Conservation (phyloP, 2,329 filamentous ascomycete genomes). For the Trichoderma oligosporum region DNA sequence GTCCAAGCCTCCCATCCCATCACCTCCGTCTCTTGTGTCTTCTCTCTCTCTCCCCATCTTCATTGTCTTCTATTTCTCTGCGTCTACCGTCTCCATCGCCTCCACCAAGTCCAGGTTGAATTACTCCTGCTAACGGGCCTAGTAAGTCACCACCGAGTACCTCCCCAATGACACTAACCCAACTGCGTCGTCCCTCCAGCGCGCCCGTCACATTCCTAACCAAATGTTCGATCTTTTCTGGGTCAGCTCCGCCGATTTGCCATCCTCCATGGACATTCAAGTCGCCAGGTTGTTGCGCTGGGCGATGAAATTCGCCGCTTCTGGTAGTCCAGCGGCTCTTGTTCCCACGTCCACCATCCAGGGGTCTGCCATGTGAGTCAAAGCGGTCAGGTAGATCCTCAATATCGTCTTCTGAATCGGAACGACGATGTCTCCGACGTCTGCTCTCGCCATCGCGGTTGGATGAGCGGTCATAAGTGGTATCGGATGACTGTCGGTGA, state of each 20-base stretch:
- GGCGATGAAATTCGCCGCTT: slow-evolving; percentile 42
- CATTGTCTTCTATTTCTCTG: neutral
- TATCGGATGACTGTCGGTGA: slow-evolving; percentile 35
- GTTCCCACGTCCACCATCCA: slow-evolving; percentile 29
- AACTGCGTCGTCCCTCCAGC: slow-evolving; percentile 30
- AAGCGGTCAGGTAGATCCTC: slow-evolving; percentile 48
- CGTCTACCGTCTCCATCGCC: neutral
- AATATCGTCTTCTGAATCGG: slow-evolving; percentile 33
- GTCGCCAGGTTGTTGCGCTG: slow-evolving; percentile 31
- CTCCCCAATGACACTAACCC: slow-evolving; percentile 27
- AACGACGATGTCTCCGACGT: neutral
- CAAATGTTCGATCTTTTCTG: slow-evolving; percentile 36
- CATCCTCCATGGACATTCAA: slow-evolving; percentile 42
- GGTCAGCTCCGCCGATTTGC: slow-evolving; percentile 44
- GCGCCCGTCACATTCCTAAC: slow-evolving; percentile 32
- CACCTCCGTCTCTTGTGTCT: slow-evolving; percentile 13
- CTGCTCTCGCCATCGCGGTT: slow-evolving; percentile 18
- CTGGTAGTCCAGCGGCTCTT: slow-evolving; percentile 34
- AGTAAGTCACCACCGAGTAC: slow-evolving; percentile 21
- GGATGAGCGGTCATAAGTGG: slow-evolving; percentile 32
- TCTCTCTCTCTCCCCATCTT: neutral
- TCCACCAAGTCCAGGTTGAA: neutral
- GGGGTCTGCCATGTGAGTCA: slow-evolving; percentile 41
- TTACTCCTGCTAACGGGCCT: slow-evolving; percentile 7
- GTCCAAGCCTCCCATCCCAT: neutral